Percentiles rank a stretch among this genome's conserved stretches.
These are phyloP conservation scores for Colletotrichum gloeosporioides DNA, from an alignment of 2,329 filamentous ascomycete genomes.

Conservation along the genomic window DNA sequence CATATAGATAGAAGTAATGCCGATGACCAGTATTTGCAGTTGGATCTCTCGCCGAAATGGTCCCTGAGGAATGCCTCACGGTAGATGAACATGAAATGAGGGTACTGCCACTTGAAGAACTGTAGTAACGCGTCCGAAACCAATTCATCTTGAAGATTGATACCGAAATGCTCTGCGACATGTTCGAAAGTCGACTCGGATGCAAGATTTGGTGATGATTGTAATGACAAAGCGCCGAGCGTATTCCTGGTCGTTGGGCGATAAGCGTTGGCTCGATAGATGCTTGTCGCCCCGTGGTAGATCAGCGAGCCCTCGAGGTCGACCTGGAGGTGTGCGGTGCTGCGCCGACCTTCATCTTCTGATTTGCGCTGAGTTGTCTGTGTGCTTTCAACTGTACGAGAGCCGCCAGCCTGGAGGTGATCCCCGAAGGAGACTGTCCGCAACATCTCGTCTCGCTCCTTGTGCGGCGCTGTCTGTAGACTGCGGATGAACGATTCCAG, in stretches of 20 bases:
- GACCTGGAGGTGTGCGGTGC: background rate
- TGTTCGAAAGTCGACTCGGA: constrained; percentile 21
- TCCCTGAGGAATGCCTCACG: constrained; percentile 28
- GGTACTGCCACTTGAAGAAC: constrained; percentile 35
- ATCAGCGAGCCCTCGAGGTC: constrained; percentile 21
- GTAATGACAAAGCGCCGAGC: background rate
- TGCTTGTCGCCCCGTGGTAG: constrained; percentile 29
- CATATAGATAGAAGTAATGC: constrained; percentile 28
- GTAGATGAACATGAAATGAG: constrained; percentile 36
- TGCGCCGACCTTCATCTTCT: background rate
- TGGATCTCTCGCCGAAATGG: constrained; percentile 23
- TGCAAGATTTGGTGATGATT: background rate
- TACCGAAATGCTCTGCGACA: constrained; percentile 27
- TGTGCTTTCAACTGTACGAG: fast-evolving
- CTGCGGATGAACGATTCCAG: constrained; percentile 17
- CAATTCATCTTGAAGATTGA: constrained; percentile 25
- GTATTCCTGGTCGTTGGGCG: background rate
- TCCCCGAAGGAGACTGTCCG: background rate
- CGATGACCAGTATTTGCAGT: constrained; percentile 31
- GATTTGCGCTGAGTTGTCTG: background rate
- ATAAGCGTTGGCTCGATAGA: constrained; percentile 25
- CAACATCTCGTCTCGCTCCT: constrained; percentile 21
- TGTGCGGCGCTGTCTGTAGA: background rate
- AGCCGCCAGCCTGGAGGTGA: background rate
- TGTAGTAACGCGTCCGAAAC: constrained; percentile 24